These are phyloP conservation scores for Entamoeba histolytica DNA, from an alignment of 208 protist genomes.

Conservation along the genomic window DNA sequence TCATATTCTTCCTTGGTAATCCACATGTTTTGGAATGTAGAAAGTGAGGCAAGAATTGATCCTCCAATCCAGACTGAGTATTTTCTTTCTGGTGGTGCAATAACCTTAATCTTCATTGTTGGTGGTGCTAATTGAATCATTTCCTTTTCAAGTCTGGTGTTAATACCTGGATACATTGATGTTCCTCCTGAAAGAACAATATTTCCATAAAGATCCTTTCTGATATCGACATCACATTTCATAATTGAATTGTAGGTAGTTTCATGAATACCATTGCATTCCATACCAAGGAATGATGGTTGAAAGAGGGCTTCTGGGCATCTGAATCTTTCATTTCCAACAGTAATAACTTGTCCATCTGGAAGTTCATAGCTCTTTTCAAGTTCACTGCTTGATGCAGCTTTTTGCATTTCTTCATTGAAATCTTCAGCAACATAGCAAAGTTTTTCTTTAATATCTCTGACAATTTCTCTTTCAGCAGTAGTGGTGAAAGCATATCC, in stretches of 20 bases:
- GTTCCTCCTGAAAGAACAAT: no score
- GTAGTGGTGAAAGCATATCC: conserved; percentile 39
- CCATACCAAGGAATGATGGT: no score
- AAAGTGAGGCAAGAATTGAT: conserved; percentile 79
- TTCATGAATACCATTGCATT: no score
- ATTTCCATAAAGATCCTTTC: no score
- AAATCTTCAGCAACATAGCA: conserved; percentile 61
- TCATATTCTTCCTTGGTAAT: conserved; percentile 91
- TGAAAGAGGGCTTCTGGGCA: no score
- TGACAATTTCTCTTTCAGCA: conserved; percentile 48
- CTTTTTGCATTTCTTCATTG: conserved; percentile 65
- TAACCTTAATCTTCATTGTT: no score
- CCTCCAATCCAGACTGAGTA: conserved; percentile 89
- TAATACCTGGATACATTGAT: no score
- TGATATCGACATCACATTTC: no score
- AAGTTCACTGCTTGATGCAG: conserved; percentile 18
- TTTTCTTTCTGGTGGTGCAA: conserved; percentile 61
- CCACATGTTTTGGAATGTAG: conserved; percentile 85
- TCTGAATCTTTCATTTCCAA: no score
- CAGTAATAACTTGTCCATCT: conserved; percentile 3
- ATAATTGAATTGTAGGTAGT: no score
- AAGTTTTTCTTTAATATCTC: conserved; percentile 55
- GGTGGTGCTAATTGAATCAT: no score
- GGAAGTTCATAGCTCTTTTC: conserved; percentile 43
- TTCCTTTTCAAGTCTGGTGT: no score